Evolutionary conservation across 1,284 basidiomycete genomes (phyloP).

Genomic region (Rhodotorula sp.): DNA sequence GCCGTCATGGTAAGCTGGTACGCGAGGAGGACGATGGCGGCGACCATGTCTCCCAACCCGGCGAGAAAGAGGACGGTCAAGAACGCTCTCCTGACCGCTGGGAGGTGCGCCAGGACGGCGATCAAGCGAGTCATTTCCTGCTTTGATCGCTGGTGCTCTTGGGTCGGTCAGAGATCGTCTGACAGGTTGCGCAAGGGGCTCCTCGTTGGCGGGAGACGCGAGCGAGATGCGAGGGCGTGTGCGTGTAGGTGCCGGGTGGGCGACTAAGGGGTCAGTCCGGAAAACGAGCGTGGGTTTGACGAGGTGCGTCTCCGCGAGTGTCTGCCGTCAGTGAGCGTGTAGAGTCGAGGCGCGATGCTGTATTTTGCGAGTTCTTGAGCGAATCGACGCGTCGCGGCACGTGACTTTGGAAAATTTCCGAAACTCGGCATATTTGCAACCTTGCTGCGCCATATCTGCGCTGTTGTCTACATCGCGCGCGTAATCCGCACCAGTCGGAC

Average conservation of each 20-base stretch:
- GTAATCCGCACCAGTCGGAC: constrained; percentile 28
- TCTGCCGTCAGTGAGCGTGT: too few species aligned
- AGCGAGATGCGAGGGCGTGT: background rate
- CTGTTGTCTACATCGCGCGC: background rate
- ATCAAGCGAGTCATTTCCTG: background rate
- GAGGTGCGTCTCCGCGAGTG: too few species aligned
- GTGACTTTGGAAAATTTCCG: too few species aligned
- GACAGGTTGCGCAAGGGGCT: background rate
- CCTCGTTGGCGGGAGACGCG: background rate
- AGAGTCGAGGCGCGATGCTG: background rate
- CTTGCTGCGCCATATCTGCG: background rate
- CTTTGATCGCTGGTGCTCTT: too few species aligned
- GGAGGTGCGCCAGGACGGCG: constrained; percentile 13
- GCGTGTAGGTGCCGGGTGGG: constrained; percentile 26
- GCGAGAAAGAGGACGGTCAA: constrained; percentile 4
- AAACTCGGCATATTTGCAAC: too few species aligned
- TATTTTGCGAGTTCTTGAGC: background rate
- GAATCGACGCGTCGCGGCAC: background rate
- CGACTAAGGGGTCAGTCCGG: constrained; percentile 22
- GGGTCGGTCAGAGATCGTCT: background rate
- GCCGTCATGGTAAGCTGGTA: constrained; percentile 27
- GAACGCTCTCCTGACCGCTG: background rate
- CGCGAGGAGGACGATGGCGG: constrained; percentile 24
- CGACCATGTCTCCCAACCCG: constrained; percentile 18
- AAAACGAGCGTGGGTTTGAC: background rate